Base-by-base conservation (phyloP, 1,139 yeast genomes). In the Nakaseomyces uthaithaninus region DNA sequence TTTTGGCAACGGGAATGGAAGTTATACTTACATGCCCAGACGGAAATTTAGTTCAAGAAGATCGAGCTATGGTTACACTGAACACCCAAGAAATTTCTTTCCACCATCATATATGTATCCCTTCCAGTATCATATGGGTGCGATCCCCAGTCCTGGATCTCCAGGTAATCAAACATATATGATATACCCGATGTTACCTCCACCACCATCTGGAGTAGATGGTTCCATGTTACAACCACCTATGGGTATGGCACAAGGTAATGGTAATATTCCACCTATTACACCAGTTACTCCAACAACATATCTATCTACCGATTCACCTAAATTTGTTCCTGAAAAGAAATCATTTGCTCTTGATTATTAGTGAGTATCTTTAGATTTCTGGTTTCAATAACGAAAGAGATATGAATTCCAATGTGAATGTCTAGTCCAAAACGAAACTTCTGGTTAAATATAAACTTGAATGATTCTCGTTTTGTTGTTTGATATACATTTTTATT, bases 131-230 rank as follows among this genome's bases (percentile, higher is more conserved):
- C 57, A 53, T 16, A 47, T 55, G 46, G 50, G 46, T 14, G 50
- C 55, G n/a, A 40, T 49, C 41, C 45, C 51, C 16, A 47, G 44
- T 20, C 51, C 54, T 20, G 42, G 50, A 4, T 19, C 35, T 3
- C 52, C 53, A 10, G 47, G 45, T 7, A 5, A n/a, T 31, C 54
- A 50, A 7, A 55, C 62, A 11, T 55, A 54, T 35, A 51, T 55
- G 54, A 46, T 53, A 33, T 59, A 54, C 41, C 58, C 62, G 17
- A 46, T 57, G 42, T 58, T 59, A 11, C 61, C 60, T 28, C 55
- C 57, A 2, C 48, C 52, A 14, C 48, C 49, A 4, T 36, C 44
- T 11, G 47, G 46, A 3, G 45, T 46, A 10, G 52, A 45, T 14
- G 25, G 25, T 26, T 17, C 23, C 14, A 24, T 38, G 22, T 16